Base-by-base conservation (phyloP, 768 basidiomycete genomes). In the Exidia glandulosa region DNA sequence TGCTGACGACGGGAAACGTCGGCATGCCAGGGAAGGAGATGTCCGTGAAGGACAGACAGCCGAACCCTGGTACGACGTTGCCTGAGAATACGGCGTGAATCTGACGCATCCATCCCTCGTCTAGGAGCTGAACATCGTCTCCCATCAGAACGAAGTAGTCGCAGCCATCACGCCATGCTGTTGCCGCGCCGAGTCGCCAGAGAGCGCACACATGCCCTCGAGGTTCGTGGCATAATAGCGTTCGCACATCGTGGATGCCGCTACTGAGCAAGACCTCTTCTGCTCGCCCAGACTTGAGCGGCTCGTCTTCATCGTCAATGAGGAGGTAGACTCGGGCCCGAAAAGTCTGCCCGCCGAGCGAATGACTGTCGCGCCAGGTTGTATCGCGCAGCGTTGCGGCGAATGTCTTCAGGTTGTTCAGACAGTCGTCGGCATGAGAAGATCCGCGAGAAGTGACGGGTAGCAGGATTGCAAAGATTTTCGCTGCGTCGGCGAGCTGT, bases 1-100 rank as follows among this genome's bases (percentile, higher is more conserved):
- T 75, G 60, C 83, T 80, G 48, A 85, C 56, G 57, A 83, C 72
- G 1, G 84, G 83, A 63, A 84, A 83, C 0, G 82, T 83, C 0
- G 81, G 82, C 80, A 84, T 82, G 0, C 81, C 84, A 0, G 78
- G 79, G 63, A 82, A 84, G 9, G 75, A 72, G 19, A 66, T 70
- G 62, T 83, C 81, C 5, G 76, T 81, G 68, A 85, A 83, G 0
- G 81, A 77, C 2, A 84, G 76, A 41, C 81, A 83, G 10, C 81
- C 83, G 55, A 83, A 75, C 4, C 83, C 82, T 4, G 68, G 63
- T 3, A 77, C 79, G 0, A 72, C 68, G 2, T 65, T 62, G 2
- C 65, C 47, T 13, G 57, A 41, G 64, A 83, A 85, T 10, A 71
- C 70, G 9, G 56, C 54, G 32, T 78, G 75, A 3, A 73, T 69